phyloP scores from a whole-genome alignment of 345 rosid genomes.

The Eucalyptus guilfoylei region DNA sequence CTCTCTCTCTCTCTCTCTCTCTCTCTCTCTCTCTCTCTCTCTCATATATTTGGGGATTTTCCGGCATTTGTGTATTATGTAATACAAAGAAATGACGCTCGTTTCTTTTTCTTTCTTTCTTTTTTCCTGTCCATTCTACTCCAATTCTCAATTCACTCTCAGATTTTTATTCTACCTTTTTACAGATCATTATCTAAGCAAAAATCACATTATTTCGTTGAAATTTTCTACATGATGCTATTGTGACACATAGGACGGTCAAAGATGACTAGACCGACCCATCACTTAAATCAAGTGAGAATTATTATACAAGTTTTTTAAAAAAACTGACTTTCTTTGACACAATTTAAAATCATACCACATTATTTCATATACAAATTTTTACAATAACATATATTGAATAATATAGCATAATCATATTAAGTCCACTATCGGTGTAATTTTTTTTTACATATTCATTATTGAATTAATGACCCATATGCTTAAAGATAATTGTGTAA shows the following conservation, averaged over 20 bases:
- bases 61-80: not conserved
- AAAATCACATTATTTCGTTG: too few relatives aligned
- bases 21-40: too few relatives aligned
- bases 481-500: not conserved
- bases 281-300: not conserved
- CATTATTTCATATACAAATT: not conserved
- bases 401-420: not conserved
- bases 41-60: not conserved
- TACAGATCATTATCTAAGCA: rapidly evolving
- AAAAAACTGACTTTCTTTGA: too few relatives aligned
- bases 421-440: not conserved
- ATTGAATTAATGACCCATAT: not conserved
- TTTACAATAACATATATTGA: not conserved
- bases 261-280: not conserved
- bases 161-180: too few relatives aligned
- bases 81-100: not conserved
- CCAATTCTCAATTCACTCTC: too few relatives aligned
- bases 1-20: not conserved
- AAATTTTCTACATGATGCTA: too few relatives aligned
- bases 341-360: not conserved
- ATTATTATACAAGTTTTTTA: not conserved
- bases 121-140: too few relatives aligned
- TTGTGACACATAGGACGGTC: not conserved
- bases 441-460: not conserved
- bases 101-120: too few relatives aligned